These are phyloP conservation scores for Brassica juncea DNA, from an alignment of 345 rosid genomes.

Conservation along the genomic window DNA sequence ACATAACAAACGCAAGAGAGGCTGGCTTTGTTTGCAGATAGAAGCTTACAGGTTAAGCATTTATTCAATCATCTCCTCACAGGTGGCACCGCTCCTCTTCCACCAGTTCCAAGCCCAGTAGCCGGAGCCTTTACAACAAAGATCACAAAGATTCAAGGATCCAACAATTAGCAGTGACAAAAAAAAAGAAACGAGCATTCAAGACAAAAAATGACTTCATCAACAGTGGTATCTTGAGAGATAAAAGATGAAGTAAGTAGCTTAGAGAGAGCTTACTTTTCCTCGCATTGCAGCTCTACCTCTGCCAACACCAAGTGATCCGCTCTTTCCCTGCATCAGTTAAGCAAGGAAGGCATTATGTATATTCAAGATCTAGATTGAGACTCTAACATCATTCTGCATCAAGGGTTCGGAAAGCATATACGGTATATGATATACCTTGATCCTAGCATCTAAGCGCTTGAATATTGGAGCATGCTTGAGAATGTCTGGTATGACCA, in stretches of 20 bases:
- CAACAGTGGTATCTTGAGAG: neutral
- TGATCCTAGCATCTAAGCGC: conserved; percentile 97
- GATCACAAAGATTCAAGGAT: conserved; percentile 2
- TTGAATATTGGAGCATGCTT: conserved; percentile 99
- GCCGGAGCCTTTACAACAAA: conserved; percentile 56
- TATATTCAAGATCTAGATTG: neutral
- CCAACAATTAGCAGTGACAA: conserved; percentile 22
- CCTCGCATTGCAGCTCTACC: conserved; percentile 99
- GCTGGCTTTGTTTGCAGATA: neutral
- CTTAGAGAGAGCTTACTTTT: conserved; percentile 58
- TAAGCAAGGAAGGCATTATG: neutral
- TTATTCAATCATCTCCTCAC: conserved; percentile 61
- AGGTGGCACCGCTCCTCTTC: conserved; percentile 82
- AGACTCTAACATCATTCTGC: neutral
- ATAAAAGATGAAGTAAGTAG: neutral
- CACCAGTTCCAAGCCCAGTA: conserved; percentile 81
- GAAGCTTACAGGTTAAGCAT: conserved; percentile 20
- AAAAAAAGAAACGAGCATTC: conserved; percentile 7
- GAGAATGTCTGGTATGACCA: conserved; percentile 99
- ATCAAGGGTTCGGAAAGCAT: conserved; percentile 10
- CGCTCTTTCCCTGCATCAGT: conserved; percentile 86
- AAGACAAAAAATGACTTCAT: neutral
- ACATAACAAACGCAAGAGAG: conserved; percentile 30
- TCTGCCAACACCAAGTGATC: conserved; percentile 96
- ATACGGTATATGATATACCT: conserved; percentile 54